Conservation (phyloP, 768 basidiomycete species). For the Boletus eberwhitei region DNA sequence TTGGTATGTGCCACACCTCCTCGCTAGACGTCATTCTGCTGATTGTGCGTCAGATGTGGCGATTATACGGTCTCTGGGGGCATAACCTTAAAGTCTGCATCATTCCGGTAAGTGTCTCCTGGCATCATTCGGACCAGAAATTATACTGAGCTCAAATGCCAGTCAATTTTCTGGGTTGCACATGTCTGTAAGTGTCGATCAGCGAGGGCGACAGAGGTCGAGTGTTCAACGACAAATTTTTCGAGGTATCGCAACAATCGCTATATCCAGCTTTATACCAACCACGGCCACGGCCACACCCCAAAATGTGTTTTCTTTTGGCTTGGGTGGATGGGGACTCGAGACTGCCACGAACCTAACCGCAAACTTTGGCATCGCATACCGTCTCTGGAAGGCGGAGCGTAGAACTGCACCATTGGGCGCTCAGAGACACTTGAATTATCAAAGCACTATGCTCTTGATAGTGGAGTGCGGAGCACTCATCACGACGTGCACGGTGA, state of each 20-base stretch:
- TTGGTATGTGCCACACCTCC: conserved; percentile 1
- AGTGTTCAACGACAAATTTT: background rate
- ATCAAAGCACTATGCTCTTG: conserved; percentile 13
- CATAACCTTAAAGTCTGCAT: conserved; percentile 6
- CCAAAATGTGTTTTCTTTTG: conserved; percentile 1
- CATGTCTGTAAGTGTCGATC: conserved; percentile 17
- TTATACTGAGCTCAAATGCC: background rate
- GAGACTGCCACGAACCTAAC: conserved; percentile 16
- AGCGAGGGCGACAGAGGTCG: background rate
- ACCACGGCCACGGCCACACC: conserved; percentile 1
- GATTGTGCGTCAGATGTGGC: conserved; percentile 18
- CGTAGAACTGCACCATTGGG: conserved; percentile 1
- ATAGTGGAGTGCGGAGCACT: conserved; percentile 21
- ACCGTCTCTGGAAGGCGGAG: conserved; percentile 12
- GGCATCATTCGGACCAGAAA: background rate
- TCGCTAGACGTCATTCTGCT: background rate
- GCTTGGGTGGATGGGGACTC: conserved; percentile 19
- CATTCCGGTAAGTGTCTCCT: conserved; percentile 10
- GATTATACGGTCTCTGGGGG: conserved; percentile 18
- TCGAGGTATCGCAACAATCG: conserved; percentile 13
- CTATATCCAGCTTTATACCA: conserved; percentile 17
- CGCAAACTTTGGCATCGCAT: conserved; percentile 18
- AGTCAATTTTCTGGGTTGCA: conserved; percentile 15
- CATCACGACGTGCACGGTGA: conserved; percentile 17
- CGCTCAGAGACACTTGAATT: conserved; percentile 3